phyloP scores from a whole-genome alignment of 1,139 yeast species.

The Blastobotrys proliferans region DNA sequence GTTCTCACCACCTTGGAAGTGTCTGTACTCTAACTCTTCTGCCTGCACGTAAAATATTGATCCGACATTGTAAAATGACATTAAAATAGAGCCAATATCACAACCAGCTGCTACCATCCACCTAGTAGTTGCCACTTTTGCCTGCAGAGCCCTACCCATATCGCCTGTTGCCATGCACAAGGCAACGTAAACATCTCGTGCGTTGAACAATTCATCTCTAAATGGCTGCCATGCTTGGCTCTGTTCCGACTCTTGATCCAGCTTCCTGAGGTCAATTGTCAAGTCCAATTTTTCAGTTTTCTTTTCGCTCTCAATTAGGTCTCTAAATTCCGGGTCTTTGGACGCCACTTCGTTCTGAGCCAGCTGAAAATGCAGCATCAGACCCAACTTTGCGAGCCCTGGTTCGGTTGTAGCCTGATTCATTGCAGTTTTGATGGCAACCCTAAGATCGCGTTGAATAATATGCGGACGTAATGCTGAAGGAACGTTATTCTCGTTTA shows the following conservation, averaged over 20 bases:
- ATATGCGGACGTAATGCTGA: conserved; percentile 45
- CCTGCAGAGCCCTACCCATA: conserved; percentile 54
- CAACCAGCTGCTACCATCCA: conserved; percentile 72
- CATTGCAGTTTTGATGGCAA: conserved; percentile 64
- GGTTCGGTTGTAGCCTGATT: conserved; percentile 47
- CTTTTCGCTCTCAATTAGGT: conserved; percentile 22
- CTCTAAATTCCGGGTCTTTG: conserved; percentile 28
- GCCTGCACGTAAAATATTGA: conserved; percentile 68
- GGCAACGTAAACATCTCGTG: conserved; percentile 67
- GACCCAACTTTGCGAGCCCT: conserved; percentile 52
- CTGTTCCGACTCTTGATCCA: conserved; percentile 13
- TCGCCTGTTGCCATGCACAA: conserved; percentile 66
- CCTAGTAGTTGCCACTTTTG: conserved; percentile 63
- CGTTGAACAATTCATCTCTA: conserved; percentile 68
- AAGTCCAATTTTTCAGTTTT: conserved; percentile 7
- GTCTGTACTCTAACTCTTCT: conserved; percentile 57
- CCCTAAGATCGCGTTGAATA: conserved; percentile 67
- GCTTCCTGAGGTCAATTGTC: conserved; percentile 1
- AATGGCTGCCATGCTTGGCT: conserved; percentile 57
- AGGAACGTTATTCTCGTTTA: conserved; percentile 40
- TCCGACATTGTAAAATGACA: conserved; percentile 66
- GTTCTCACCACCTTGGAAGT: conserved; percentile 32
- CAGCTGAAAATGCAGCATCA: conserved; percentile 58
- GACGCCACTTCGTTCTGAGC: conserved; percentile 59
- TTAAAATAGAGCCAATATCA: conserved; percentile 58